Conservation (phyloP, 2,329 filamentous ascomycete genomes). For the Aschersonia sp. region DNA sequence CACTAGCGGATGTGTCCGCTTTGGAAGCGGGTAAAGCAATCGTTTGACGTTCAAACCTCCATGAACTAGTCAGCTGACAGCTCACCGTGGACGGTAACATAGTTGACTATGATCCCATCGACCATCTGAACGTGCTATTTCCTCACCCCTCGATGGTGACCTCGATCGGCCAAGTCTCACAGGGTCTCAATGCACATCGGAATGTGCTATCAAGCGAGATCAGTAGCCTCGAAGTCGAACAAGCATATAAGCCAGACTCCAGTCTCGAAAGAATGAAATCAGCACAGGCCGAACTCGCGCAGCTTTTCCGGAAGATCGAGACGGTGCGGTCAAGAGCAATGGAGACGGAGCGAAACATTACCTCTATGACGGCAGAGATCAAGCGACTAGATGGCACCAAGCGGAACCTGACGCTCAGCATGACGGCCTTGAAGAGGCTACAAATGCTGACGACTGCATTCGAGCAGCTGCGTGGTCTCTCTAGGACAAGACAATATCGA, state of each 20-base stretch:
- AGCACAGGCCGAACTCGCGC: constrained; percentile 76
- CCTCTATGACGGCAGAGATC: constrained; percentile 97
- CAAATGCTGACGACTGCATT: constrained; percentile 99
- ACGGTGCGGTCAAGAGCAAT: constrained; percentile 77
- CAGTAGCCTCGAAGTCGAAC: constrained; percentile 53
- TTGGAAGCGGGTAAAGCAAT: constrained; percentile 27
- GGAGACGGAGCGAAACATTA: constrained; percentile 89
- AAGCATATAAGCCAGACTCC: constrained; percentile 74
- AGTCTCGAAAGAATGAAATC: constrained; percentile 84
- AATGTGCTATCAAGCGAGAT: constrained; percentile 74
- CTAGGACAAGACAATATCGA: constrained; percentile 77
- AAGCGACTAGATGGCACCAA: constrained; percentile 95
- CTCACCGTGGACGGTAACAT: not conserved
- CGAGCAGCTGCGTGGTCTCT: constrained; percentile 75
- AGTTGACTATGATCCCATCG: constrained; percentile 80
- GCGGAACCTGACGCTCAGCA: constrained; percentile 87
- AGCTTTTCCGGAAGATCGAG: constrained; percentile 89
- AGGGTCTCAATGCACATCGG: constrained; percentile 59
- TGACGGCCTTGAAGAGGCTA: constrained; percentile 91
- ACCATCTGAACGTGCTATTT: constrained; percentile 89
- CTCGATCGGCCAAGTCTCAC: constrained; percentile 60
- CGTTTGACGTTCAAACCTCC: not conserved
- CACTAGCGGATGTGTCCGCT: constrained; percentile 19
- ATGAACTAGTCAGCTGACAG: not conserved
- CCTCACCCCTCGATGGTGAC: constrained; percentile 73